phyloP scores from a whole-genome alignment of 2,329 filamentous ascomycete species.

The Cadophora sp. region DNA sequence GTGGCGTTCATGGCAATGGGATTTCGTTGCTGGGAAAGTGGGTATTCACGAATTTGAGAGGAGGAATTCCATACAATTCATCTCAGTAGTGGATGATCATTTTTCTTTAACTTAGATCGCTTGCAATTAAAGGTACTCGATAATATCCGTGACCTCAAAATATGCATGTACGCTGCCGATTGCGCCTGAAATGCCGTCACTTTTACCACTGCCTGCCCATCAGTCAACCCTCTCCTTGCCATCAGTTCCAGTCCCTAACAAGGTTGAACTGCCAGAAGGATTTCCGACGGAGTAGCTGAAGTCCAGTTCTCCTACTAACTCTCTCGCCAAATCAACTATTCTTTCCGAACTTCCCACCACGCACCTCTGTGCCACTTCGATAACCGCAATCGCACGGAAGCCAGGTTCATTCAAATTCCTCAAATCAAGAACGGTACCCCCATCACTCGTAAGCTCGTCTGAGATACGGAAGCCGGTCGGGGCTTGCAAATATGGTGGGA shows the following conservation, averaged over 20 bases:
- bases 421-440: slow-evolving; percentile 64
- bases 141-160: neutral
- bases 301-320: slow-evolving; percentile 74
- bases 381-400: slow-evolving; percentile 74
- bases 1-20: too few species aligned
- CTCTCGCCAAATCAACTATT: slow-evolving; percentile 64
- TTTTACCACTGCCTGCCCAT: neutral
- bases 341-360: slow-evolving; percentile 70
- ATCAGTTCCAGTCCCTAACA: neutral
- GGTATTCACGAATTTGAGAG: too few species aligned
- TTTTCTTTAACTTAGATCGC: neutral
- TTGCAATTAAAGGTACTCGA: neutral
- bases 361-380: slow-evolving; percentile 60
- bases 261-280: neutral
- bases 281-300: slow-evolving; percentile 50
- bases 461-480: slow-evolving; percentile 66
- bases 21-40: too few species aligned
- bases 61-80: neutral
- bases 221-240: slow-evolving; percentile 1
- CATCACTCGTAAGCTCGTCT: slow-evolving; percentile 60
- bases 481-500: slow-evolving; percentile 71
- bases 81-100: neutral
- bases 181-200: too few species aligned
- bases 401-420: slow-evolving; percentile 71
- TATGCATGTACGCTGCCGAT: neutral